Evolutionary conservation across 2,329 filamentous ascomycete genomes (phyloP), one percentile per base, ranked within the genome.

Genomic region (Ophiosphaerella narmari): DNA sequence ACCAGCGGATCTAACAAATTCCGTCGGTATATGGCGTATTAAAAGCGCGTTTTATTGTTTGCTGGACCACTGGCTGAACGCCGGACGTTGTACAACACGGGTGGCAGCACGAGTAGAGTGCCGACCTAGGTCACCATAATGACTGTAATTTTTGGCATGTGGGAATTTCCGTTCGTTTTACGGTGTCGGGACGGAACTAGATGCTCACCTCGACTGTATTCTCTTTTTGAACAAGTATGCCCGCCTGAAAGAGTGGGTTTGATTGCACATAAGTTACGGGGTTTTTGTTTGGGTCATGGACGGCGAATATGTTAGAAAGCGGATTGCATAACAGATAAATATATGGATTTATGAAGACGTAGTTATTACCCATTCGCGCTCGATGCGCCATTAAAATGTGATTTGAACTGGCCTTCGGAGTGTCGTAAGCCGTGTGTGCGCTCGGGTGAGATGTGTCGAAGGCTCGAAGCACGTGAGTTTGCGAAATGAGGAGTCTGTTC

Each of bases 261-360:
- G 55, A 48, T 45, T 71, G 68, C 69, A 72, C 62, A 73, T 72
- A 71, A 55, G 70, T 62, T 71, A 70, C 55, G 54, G 55, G 65
- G 65, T 48, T 62, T 57, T 48, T 48, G 43, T 62, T 65, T 63
- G 54, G 64, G 53, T 66, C 65, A 49, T 52, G 62, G 57, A 52
- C 16, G 66, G 67, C 65, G 63, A 71, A 70, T 59, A 71, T 66
- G 62, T 68, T 72, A 72, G 68, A 73, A 63, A 70, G 65, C 62
- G 68, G 18, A 59, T 60, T 71, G 62, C 65, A 70, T 66, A 65
- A 55, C 52, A 63, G 52, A 60, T 62, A 63, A 69, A 70, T 66
- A 68, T 46, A 69, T 49, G 54, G 56, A 60, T 62, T 48, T 51
- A 57, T 63, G 56, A 50, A 59, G 48, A 36, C 38, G 38, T 5